Evolutionary conservation across 2,329 filamentous ascomycete genomes (phyloP).

Genomic region (Cercospora canescens): DNA sequence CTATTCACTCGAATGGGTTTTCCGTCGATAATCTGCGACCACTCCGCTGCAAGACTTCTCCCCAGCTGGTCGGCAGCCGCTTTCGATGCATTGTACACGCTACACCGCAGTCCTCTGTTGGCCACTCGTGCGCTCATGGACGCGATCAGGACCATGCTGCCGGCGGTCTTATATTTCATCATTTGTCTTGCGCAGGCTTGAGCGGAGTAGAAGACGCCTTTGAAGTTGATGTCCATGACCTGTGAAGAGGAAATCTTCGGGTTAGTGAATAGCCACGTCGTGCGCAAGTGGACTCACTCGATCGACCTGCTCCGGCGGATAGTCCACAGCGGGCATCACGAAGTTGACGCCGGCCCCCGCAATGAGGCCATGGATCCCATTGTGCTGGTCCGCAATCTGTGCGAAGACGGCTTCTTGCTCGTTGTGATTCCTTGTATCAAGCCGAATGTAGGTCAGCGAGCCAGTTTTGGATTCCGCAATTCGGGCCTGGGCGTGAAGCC

Average conservation of each 20-base stretch:
- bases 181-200: slow-evolving; percentile 50
- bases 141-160: slow-evolving; percentile 52
- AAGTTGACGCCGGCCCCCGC: slow-evolving; percentile 36
- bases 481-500: slow-evolving; percentile 41
- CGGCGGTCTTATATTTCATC: slow-evolving; percentile 50
- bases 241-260: neutral
- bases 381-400: slow-evolving; percentile 31
- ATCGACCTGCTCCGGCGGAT: slow-evolving; percentile 35
- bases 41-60: slow-evolving; percentile 24
- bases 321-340: slow-evolving; percentile 32
- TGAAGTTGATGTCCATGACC: slow-evolving; percentile 46
- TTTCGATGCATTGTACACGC: slow-evolving; percentile 42
- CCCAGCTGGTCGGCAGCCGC: slow-evolving; percentile 23
- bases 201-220: slow-evolving; percentile 50
- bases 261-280: too few relatives aligned
- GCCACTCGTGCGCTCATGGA: slow-evolving; percentile 50
- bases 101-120: slow-evolving; percentile 24
- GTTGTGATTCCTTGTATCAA: slow-evolving; percentile 47
- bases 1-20: slow-evolving; percentile 36
- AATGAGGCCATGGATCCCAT: slow-evolving; percentile 33
- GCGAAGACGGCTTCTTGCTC: slow-evolving; percentile 29
- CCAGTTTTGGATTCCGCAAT: slow-evolving; percentile 40
- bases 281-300: neutral
- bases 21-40: slow-evolving; percentile 39
- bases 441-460: slow-evolving; percentile 46